A percentile compares a stretch with the other conserved stretches of the same genome.
Conservation (phyloP, 2,329 filamentous ascomycete genomes). For the Stemphylium vesicarium region DNA sequence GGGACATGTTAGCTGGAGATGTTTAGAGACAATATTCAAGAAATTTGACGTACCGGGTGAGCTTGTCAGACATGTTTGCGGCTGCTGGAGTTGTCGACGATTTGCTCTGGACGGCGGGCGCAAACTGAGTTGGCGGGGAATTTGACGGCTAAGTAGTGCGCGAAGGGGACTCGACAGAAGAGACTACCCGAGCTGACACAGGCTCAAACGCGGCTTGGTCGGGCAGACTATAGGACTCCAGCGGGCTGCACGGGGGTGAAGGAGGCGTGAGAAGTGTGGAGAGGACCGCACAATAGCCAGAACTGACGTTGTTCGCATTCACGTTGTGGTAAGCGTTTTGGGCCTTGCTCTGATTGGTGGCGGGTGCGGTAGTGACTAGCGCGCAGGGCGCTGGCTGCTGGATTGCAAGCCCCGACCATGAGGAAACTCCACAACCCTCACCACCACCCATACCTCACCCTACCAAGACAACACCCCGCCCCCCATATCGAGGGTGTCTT, state of each 20-base stretch:
- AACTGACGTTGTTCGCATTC: slow-evolving; percentile 29
- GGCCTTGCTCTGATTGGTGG: slow-evolving; percentile 26
- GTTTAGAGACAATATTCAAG: not conserved
- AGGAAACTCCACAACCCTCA: slow-evolving; percentile 34
- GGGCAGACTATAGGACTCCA: not conserved
- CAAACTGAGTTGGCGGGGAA: slow-evolving; percentile 26
- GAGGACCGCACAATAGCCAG: slow-evolving; percentile 5
- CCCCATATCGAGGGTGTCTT: slow-evolving; percentile 53
- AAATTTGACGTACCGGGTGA: slow-evolving; percentile 76
- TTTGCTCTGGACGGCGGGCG: slow-evolving; percentile 7
- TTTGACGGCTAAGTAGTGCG: slow-evolving; percentile 23
- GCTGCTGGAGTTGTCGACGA: slow-evolving; percentile 18
- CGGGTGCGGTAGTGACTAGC: slow-evolving; percentile 16
- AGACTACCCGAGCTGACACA: not conserved
- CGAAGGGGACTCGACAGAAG: slow-evolving; percentile 16
- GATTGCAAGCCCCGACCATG: slow-evolving; percentile 12
- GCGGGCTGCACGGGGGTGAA: slow-evolving; percentile 2
- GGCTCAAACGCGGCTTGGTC: slow-evolving; percentile 4
- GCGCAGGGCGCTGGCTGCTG: slow-evolving; percentile 5
- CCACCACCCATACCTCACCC: slow-evolving; percentile 41
- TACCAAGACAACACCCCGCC: slow-evolving; percentile 35
- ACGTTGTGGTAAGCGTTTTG: slow-evolving; percentile 24
- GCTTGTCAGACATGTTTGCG: slow-evolving; percentile 80
- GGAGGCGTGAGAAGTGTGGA: slow-evolving; percentile 14
- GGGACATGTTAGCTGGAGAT: slow-evolving; percentile 22